Percentiles rank a stretch among this genome's conserved stretches.
Conservation (phyloP, 164 flowering plant species). For the Chloranthus sessilifolius region DNA sequence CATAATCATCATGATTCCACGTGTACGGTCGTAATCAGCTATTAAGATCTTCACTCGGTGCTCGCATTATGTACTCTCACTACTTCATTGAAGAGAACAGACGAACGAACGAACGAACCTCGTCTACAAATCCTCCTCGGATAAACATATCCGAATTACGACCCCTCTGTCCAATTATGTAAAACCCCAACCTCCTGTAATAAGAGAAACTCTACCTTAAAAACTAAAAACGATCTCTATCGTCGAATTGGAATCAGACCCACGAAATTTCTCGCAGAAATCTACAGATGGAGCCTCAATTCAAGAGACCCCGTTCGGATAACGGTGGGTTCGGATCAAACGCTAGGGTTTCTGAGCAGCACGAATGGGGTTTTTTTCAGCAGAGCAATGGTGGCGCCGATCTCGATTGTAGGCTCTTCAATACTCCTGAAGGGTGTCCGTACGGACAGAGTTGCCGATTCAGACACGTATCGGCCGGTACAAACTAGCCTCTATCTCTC, state of each 20-base stretch:
- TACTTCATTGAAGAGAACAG: too few relatives aligned
- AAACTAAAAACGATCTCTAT: background rate
- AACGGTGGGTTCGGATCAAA: slow-evolving; percentile 8
- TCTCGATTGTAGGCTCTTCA: slow-evolving; percentile 19
- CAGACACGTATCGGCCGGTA: slow-evolving; percentile 19
- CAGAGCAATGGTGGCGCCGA: slow-evolving; percentile 14
- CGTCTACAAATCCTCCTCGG: too few relatives aligned
- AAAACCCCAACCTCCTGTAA: too few relatives aligned
- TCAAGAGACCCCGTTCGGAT: slow-evolving; percentile 14
- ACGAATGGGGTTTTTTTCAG: slow-evolving; percentile 7
- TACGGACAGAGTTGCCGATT: slow-evolving; percentile 16
- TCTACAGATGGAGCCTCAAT: slow-evolving; percentile 11
- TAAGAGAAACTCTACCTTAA: background rate
- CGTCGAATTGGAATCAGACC: background rate
- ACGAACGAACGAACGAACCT: too few relatives aligned
- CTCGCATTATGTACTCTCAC: too few relatives aligned
- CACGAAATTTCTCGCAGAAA: background rate
- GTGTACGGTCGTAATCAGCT: too few relatives aligned
- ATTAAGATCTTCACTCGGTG: too few relatives aligned
- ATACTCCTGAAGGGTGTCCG: slow-evolving; percentile 19
- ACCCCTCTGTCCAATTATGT: too few relatives aligned
- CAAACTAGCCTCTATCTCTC: background rate
- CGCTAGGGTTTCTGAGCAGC: slow-evolving; percentile 6
- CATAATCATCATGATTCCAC: too few relatives aligned
- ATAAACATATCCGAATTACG: too few relatives aligned